Evolutionary conservation across 441 rosid species (phyloP), one percentile per base, ranked within the genome.

Genomic region (Isatis lusitanica): DNA sequence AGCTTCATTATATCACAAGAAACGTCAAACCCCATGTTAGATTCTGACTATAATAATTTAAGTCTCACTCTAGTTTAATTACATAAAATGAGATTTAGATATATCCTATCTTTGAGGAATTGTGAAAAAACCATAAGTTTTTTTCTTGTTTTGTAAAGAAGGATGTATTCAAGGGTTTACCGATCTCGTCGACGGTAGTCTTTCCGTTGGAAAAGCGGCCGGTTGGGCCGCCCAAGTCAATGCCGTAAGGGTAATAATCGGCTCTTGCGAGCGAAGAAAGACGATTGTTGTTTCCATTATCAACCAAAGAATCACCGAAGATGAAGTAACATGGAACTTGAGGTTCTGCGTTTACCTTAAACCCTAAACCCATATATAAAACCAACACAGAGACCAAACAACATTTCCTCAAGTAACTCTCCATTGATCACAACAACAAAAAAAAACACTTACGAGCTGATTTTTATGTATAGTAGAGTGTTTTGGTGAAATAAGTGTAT

Each of bases 221-320:
- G 1, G 82, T 82, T 10, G 90, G 87, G 0, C 87, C 84, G 24
- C 43, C 47, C 6, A 84, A 81, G 77, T 86, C 90, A 50, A 86
- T 84, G 10, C 90, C 90, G 26, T 86, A 86, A 43, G 90, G 90
- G 73, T 62, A 36, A 51, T 86, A 86, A 63, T 86, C 17, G 38
- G 87, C 81, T 73, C 74, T 80, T 4, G 90, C 90, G 35, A 82
- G 24, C 16, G 87, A 84, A 0, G 6, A 3, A 2, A 86, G 87
- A 16, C 35, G 59, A 53, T 86, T 86, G 66, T 86, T 86, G 68
- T 86, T 86, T 62, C 90, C 90, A 66, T 79, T 83, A 16, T 86
- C 90, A 31, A 84, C 87, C 74, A 86, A 70, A 18, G 90, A 86
- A 63, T 86, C 90, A 28, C 90, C 90, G 62, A 86, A 86, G 42